Conservation (phyloP, 75 land plant genomes). For the Sequoiadendron giganteum region DNA sequence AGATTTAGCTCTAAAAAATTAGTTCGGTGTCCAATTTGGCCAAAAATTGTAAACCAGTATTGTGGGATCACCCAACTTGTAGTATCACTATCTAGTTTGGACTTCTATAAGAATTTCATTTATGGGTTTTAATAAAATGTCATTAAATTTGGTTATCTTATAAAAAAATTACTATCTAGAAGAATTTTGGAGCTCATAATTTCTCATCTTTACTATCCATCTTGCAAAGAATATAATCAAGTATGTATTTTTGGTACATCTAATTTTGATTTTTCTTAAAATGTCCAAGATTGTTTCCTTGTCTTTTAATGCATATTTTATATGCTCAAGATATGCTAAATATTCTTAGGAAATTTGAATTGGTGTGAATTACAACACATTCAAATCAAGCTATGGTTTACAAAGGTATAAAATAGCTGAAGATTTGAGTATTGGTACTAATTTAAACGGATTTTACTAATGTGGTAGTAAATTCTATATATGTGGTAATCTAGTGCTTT, state of each 20-base stretch:
- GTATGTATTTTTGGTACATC: background rate
- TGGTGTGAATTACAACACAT: too few relatives aligned
- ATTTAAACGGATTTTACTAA: too few relatives aligned
- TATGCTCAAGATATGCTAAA: background rate
- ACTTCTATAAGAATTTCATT: background rate
- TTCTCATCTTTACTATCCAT: background rate
- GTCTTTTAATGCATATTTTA: background rate
- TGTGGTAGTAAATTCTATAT: too few relatives aligned
- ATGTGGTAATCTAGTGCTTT: background rate
- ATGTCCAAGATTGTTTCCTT: background rate
- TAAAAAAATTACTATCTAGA: background rate
- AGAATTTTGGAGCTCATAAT: background rate
- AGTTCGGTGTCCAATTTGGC: too few relatives aligned
- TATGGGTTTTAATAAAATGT: background rate
- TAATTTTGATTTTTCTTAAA: background rate
- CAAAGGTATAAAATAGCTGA: too few relatives aligned
- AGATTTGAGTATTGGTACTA: too few relatives aligned
- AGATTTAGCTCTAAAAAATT: too few relatives aligned
- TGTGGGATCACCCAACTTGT: too few relatives aligned
- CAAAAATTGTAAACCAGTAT: too few relatives aligned
- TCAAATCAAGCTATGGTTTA: too few relatives aligned
- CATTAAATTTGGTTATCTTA: too few relatives aligned
- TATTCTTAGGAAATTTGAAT: background rate
- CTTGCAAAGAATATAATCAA: slow-evolving; percentile 16
- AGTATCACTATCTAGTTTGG: background rate